Conservation (phyloP, 139 green algal species). For the Tetraselmis chui region DNA sequence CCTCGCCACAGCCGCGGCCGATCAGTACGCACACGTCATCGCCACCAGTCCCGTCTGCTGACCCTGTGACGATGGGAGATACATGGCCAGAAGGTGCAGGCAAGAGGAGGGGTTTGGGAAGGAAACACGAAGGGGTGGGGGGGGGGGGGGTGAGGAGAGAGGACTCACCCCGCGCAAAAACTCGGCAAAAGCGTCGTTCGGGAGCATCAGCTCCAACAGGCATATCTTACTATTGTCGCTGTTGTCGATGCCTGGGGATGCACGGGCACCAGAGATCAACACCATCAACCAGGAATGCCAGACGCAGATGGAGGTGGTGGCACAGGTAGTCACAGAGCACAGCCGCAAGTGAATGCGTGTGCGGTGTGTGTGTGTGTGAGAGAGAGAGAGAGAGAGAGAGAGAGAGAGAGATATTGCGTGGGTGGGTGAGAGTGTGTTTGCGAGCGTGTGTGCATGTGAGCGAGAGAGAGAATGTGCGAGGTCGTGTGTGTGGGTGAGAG, state of each 20-base stretch:
- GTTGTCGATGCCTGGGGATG: conserved; percentile 54
- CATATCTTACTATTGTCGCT: conserved; percentile 23
- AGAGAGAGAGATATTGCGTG: not conserved
- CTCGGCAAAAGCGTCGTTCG: conserved; percentile 81
- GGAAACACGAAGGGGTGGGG: not conserved
- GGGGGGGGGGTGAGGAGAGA: no score
- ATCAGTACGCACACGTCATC: conserved; percentile 44
- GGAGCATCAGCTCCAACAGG: conserved; percentile 72
- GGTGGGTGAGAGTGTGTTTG: not conserved
- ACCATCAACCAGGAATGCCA: no score
- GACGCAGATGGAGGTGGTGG: no score
- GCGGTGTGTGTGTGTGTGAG: not conserved
- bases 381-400: no score
- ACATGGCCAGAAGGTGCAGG: no score
- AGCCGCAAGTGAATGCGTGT: not conserved
- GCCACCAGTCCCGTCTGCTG: conserved; percentile 25
- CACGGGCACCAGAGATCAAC: not conserved
- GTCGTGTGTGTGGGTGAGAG: no score
- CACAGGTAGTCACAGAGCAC: no score
- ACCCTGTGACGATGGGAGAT: conserved; percentile 40
- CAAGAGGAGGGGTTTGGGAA: no score
- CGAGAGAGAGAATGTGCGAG: not conserved
- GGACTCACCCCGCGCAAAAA: conserved; percentile 35
- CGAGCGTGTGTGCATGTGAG: not conserved
- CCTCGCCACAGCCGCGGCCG: conserved; percentile 24